phyloP scores from a whole-genome alignment of 441 rosid species.

The Omphalea diandra region DNA sequence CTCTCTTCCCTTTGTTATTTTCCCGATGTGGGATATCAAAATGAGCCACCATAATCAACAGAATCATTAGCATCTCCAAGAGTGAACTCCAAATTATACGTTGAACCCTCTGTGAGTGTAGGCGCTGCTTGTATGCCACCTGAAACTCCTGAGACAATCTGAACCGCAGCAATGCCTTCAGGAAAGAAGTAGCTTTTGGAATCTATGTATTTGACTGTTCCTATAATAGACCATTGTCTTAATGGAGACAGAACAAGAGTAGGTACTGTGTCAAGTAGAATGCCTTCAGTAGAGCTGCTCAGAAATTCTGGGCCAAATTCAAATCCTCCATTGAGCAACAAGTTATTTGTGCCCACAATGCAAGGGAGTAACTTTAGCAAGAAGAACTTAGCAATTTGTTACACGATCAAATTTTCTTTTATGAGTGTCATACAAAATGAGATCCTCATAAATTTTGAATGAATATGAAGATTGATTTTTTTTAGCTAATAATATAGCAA shows the following conservation, averaged over 20 bases:
- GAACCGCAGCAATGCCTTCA: constrained; percentile 57
- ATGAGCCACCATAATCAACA: no score
- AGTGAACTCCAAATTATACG: constrained; percentile 44
- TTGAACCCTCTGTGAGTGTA: constrained; percentile 36
- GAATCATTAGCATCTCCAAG: constrained; percentile 53
- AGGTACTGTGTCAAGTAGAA: constrained; percentile 43
- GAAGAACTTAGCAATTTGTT: no score
- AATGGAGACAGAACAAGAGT: constrained; percentile 51
- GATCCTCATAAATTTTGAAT: neutral
- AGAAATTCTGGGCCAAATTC: constrained; percentile 58
- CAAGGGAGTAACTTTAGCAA: no score
- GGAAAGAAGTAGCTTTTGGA: constrained; percentile 53
- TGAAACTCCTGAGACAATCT: constrained; percentile 42
- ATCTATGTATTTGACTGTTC: constrained; percentile 56
- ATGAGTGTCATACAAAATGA: neutral
- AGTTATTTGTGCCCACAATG: constrained; percentile 33
- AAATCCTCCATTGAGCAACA: constrained; percentile 56
- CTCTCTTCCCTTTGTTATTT: no score
- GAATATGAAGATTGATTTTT: neutral
- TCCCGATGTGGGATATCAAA: no score
- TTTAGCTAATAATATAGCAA: no score
- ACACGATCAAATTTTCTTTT: no score
- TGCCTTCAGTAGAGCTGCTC: constrained; percentile 41
- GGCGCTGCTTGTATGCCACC: constrained; percentile 46
- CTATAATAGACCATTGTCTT: constrained; percentile 47